Evolutionary conservation across 768 basidiomycete species (phyloP), one percentile per base, ranked within the genome.

Genomic region (Serpula lacrymans): DNA sequence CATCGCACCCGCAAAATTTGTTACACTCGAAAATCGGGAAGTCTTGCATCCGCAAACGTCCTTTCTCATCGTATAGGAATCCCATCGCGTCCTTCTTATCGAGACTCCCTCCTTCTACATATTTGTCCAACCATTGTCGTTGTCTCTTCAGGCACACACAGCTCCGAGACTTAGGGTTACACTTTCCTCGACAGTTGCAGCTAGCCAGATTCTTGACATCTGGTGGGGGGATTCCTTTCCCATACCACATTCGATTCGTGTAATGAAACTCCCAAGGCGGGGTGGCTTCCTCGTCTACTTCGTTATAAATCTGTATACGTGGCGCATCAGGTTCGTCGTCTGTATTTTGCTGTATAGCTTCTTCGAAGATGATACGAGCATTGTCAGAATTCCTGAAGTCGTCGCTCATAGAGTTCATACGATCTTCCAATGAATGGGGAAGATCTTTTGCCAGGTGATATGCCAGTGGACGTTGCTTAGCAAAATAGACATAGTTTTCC

Each of bases 181-280:
- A 96, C 16, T 61, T 66, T 0, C 89, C 90, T 12, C 75, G 61
- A 54, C 92, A 96, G 40, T 70, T 74, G 49, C 92, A 96, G 2
- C 89, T 78, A 20, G 70, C 53, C 32, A 91, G 60, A 18, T 67
- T 67, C 24, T 65, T 60, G 14, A 75, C 52, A 47, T 86, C 80
- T 1, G 88, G 84, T 9, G 71, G 72, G 0, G 82, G 80, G 2
- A 93, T 84, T 4, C 69, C 78, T 10, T 80, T 71, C 2, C 75
- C 78, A 44, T 82, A 80, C 73, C 86, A 85, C 70, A 92, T 79
- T 38, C 77, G 64, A 58, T 95, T 93, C 9, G 86, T 81, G 57
- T 95, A 95, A 45, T 82, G 70, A 52, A 93, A 96, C 52, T 95
- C 91, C 78, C 86, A 90, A 18, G 75, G 76, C 0, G 92, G 91